Evolutionary conservation across 2,329 filamentous ascomycete genomes (phyloP).

Genomic region (Beauveria sp.): DNA sequence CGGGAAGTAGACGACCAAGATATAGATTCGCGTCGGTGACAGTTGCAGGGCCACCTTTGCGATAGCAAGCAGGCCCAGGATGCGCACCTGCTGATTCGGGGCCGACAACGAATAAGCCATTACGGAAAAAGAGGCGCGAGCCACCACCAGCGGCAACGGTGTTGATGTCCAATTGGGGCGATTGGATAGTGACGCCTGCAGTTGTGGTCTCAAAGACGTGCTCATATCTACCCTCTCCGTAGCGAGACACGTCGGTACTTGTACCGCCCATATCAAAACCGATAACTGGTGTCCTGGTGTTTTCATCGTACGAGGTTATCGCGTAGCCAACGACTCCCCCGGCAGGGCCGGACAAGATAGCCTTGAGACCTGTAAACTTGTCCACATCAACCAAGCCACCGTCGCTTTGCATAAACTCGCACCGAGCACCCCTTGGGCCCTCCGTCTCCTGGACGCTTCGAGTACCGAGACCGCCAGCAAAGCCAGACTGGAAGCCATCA

Average conservation of each 20-base stretch:
- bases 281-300: constrained; percentile 78
- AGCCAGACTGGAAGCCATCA: constrained; percentile 74
- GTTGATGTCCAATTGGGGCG: constrained; percentile 88
- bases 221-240: constrained; percentile 77
- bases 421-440: constrained; percentile 64
- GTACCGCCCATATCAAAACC: constrained; percentile 97
- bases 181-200: constrained; percentile 89
- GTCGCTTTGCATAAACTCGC: constrained; percentile 93
- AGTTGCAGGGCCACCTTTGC: constrained; percentile 80
- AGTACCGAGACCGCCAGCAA: constrained; percentile 70
- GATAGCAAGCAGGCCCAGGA: constrained; percentile 83
- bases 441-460: constrained; percentile 61
- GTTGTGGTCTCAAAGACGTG: constrained; percentile 93
- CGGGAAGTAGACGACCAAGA: constrained; percentile 73
- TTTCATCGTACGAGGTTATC: constrained; percentile 78
- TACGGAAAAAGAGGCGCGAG: constrained; percentile 76
- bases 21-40: constrained; percentile 93
- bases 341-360: constrained; percentile 84
- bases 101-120: constrained; percentile 83
- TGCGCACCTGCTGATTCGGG: constrained; percentile 85
- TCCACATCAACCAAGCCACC: constrained; percentile 67
- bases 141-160: constrained; percentile 89
- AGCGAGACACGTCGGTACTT: constrained; percentile 83
- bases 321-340: constrained; percentile 91
- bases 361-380: constrained; percentile 75